These are phyloP conservation scores for Ormosia emarginata DNA, from an alignment of 306 rosid species.

Conservation along the genomic window DNA sequence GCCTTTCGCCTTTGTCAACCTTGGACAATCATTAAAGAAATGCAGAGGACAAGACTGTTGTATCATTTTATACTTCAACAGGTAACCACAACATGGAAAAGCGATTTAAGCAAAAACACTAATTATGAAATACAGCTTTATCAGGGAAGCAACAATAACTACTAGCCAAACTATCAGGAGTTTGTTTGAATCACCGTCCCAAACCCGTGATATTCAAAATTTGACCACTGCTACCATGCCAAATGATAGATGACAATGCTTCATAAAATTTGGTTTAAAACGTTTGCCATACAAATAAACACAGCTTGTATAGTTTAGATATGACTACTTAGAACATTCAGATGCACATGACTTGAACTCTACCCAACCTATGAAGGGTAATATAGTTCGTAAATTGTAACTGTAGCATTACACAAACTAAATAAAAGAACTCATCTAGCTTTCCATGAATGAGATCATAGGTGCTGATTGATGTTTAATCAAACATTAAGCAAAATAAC, in stretches of 20 bases:
- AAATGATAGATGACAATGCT: neutral
- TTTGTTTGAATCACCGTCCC: neutral
- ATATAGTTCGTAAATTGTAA: neutral
- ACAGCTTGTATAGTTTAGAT: neutral
- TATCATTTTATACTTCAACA: neutral
- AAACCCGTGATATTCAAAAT: conserved; percentile 1
- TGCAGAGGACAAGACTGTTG: neutral
- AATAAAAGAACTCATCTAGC: neutral
- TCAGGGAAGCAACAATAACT: conserved; percentile 12
- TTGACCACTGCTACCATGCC: conserved; percentile 12
- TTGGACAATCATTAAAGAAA: neutral
- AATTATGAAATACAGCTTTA: conserved; percentile 6
- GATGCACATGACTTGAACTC: neutral
- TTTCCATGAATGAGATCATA: neutral
- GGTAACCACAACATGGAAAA: neutral
- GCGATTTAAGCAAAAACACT: neutral
- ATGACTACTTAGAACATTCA: conserved; percentile 5
- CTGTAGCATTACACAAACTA: conserved; percentile 5
- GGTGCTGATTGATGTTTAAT: conserved; percentile 1
- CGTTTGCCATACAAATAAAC: conserved; percentile 5
- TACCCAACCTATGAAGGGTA: neutral
- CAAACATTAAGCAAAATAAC: neutral
- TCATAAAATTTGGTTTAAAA: neutral
- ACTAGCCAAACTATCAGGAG: neutral
- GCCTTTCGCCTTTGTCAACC: neutral